Conservation (phyloP, 441 rosid genomes). For the Pelargonium myrrhifolium region DNA sequence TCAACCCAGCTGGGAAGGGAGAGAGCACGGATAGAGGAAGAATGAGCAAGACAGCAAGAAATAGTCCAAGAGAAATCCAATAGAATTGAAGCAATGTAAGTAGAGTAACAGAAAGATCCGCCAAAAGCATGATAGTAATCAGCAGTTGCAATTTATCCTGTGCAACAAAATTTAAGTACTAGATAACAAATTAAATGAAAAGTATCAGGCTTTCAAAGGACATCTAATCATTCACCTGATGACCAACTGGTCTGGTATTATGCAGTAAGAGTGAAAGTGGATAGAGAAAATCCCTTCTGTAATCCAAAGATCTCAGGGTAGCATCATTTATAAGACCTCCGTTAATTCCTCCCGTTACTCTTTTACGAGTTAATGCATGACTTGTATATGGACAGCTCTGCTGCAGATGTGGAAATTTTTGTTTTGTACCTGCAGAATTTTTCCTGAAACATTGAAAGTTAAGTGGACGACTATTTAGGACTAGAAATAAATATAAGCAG, state of each 20-base stretch:
- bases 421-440: constrained; percentile 36
- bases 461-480: constrained; percentile 7
- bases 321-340: constrained; percentile 80
- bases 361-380: constrained; percentile 76
- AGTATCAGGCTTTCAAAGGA: no score
- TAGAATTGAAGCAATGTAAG: constrained; percentile 83
- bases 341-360: constrained; percentile 79
- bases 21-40: constrained; percentile 91
- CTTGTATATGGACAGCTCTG: constrained; percentile 46
- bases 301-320: constrained; percentile 66
- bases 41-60: constrained; percentile 76
- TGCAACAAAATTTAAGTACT: constrained; percentile 24
- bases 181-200: no score
- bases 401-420: constrained; percentile 45
- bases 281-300: constrained; percentile 62
- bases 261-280: constrained; percentile 74
- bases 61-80: constrained; percentile 86
- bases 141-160: constrained; percentile 81
- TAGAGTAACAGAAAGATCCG: constrained; percentile 75
- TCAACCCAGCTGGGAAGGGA: constrained; percentile 93
- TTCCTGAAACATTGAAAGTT: constrained; percentile 34
- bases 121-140: constrained; percentile 75
- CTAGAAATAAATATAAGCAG: neutral
- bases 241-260: constrained; percentile 85
- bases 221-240: no score